Conservation (phyloP, 345 rosid genomes). For the Lepidium sativum region DNA sequence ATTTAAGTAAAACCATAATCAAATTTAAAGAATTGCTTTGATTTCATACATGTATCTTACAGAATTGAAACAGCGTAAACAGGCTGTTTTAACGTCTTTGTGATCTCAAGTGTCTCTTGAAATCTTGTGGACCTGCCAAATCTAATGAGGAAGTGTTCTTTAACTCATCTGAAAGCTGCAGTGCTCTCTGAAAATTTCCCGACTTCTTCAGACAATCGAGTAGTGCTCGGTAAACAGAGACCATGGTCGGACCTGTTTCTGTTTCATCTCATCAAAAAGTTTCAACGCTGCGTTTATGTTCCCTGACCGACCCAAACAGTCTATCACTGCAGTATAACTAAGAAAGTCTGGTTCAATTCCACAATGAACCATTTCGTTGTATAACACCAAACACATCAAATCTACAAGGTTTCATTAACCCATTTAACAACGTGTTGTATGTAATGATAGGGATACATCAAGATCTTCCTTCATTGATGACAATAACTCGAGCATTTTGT, state of each 20-base stretch:
- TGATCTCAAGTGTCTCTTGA: conserved; percentile 41
- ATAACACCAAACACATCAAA: conserved; percentile 50
- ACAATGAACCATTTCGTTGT: conserved; percentile 46
- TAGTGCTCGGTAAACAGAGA: conserved; percentile 48
- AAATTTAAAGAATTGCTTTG: neutral
- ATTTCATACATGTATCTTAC: neutral
- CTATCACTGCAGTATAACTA: conserved; percentile 69
- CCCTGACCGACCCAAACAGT: conserved; percentile 66
- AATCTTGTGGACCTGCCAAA: conserved; percentile 57
- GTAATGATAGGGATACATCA: conserved; percentile 44
- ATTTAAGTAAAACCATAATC: neutral
- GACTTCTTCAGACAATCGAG: conserved; percentile 26
- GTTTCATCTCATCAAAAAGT: conserved; percentile 71
- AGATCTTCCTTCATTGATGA: conserved; percentile 52
- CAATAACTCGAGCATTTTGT: conserved; percentile 51
- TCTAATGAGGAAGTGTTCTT: conserved; percentile 36
- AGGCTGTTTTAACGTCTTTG: conserved; percentile 1
- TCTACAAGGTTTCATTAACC: conserved; percentile 58
- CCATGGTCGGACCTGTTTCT: conserved; percentile 46
- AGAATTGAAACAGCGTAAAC: neutral
- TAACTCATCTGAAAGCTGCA: conserved; percentile 49
- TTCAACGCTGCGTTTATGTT: conserved; percentile 48
- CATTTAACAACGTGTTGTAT: conserved; percentile 65
- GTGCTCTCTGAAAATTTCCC: conserved; percentile 34
- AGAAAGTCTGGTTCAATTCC: conserved; percentile 70